Evolutionary conservation across 768 basidiomycete genomes (phyloP).

Genomic region (Xerocomus potaroensis): DNA sequence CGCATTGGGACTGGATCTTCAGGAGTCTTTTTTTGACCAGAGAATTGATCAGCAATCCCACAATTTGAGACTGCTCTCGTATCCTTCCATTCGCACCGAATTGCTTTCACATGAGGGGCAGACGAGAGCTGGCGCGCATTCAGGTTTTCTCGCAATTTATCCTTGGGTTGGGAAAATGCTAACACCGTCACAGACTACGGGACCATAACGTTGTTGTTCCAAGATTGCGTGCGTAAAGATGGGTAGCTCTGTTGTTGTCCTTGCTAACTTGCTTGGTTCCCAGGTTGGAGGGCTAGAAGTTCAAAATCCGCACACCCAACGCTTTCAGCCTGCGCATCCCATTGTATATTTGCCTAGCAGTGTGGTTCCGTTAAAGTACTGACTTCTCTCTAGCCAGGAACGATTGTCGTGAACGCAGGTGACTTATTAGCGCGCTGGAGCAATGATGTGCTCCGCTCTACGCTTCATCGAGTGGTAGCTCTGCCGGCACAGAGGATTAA

Average conservation of each 20-base stretch:
- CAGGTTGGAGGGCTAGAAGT: slow-evolving; percentile 81
- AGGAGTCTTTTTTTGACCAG: slow-evolving; percentile 70
- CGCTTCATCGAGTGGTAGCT: slow-evolving; percentile 79
- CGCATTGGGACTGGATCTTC: slow-evolving; percentile 71
- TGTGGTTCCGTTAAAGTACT: background rate
- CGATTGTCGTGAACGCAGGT: slow-evolving; percentile 80
- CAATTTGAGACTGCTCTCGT: slow-evolving; percentile 75
- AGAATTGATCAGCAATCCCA: slow-evolving; percentile 75
- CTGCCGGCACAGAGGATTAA: slow-evolving; percentile 51
- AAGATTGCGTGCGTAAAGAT: slow-evolving; percentile 51
- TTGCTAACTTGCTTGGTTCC: slow-evolving; percentile 1
- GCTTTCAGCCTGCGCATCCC: slow-evolving; percentile 68
- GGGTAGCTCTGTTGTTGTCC: background rate
- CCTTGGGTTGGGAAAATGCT: background rate
- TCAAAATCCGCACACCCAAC: slow-evolving; percentile 70
- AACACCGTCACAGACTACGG: slow-evolving; percentile 55
- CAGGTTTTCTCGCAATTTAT: slow-evolving; percentile 39
- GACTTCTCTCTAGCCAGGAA: slow-evolving; percentile 52
- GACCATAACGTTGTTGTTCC: slow-evolving; percentile 77
- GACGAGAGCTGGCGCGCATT: slow-evolving; percentile 79
- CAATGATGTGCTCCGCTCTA: slow-evolving; percentile 74
- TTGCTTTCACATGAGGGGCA: slow-evolving; percentile 61
- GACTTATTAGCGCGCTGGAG: slow-evolving; percentile 82
- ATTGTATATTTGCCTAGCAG: slow-evolving; percentile 47
- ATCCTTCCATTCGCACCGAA: slow-evolving; percentile 64